Base-by-base conservation (phyloP, 2,329 filamentous ascomycete species). In the Simplicillium sp. region DNA sequence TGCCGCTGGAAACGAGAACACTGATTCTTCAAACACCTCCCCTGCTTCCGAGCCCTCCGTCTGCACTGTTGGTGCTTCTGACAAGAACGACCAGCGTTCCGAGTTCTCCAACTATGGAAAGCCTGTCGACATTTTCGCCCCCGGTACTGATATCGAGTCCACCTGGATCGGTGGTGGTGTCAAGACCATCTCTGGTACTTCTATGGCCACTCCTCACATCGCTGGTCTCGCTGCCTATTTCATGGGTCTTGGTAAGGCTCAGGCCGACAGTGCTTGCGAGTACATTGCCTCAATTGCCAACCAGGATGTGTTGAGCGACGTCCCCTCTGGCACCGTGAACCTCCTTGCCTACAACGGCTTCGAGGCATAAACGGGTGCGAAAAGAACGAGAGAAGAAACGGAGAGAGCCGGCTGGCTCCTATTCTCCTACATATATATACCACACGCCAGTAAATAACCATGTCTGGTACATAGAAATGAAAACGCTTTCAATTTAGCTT, bases 211-310 rank as follows among this genome's bases (percentile, higher is more conserved):
- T 4, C 79, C 78, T 1, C 77, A 82, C 53, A 67, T 82, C 36
- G 70, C 73, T 36, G 80, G 79, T 29, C 60, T 83, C 2, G 76
- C 72, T 8, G 76, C 75, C 15, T 82, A 82, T 57, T 57, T 82
- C 13, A 73, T 82, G 60, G 54, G 61, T 39, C 64, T 73, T 16
- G 71, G 72, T 7, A 15, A 15, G 15, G 15, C 31, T 15, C 12
- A 33, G 15, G 31, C 13, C 12, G 13, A 33, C 13, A 15, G 15
- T 7, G 31, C 15, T 13, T 33, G 31, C 12, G 5, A 33, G 7
- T 13, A 33, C 13, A 13, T 33, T 33, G 31, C 15, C 4, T n/a
- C 12, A 15, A 33, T 7, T 13, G 31, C 31, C 13, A 13, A 33
- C 15, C 12, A 33, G 31, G 31, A 33, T 33, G 31, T 33, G 6